phyloP scores from a whole-genome alignment of 2,329 filamentous ascomycete genomes.

The Rhexocercosporidium sp. region DNA sequence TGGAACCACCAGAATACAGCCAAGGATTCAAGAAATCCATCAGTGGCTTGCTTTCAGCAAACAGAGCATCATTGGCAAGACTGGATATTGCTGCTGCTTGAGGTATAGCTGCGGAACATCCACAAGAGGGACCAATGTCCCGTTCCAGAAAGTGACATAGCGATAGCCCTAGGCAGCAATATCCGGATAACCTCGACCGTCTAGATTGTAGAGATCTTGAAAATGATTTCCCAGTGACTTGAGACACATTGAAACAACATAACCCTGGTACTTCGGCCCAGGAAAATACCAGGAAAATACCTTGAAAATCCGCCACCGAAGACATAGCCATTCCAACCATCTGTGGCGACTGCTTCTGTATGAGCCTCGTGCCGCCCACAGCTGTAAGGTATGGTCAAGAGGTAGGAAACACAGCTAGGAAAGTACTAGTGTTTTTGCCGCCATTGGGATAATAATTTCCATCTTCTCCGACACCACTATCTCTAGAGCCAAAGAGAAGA shows the following conservation, averaged over 20 bases:
- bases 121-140: slow-evolving; percentile 8
- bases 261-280: no score
- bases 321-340: not conserved
- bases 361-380: not conserved
- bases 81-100: slow-evolving; percentile 58
- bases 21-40: slow-evolving; percentile 52
- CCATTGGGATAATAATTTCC: not conserved
- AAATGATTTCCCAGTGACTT: not conserved
- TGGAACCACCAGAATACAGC: slow-evolving; percentile 45
- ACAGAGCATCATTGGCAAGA: slow-evolving; percentile 62
- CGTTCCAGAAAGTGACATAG: slow-evolving; percentile 50
- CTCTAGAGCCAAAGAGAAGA: slow-evolving; percentile 55
- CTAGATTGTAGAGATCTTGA: not conserved
- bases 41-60: slow-evolving; percentile 53
- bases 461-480: slow-evolving; percentile 50
- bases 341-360: not conserved
- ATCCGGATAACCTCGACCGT: slow-evolving; percentile 56
- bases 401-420: not conserved
- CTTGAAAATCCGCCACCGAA: not conserved
- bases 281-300: not conserved
- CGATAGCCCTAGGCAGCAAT: slow-evolving; percentile 62
- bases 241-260: no score
- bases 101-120: slow-evolving; percentile 52
- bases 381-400: not conserved
- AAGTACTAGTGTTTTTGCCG: not conserved